Evolutionary conservation across 495 filamentous ascomycete species (phyloP), one percentile per base, ranked within the genome.

Genomic region (Pseudomonodictys pantanalensis): DNA sequence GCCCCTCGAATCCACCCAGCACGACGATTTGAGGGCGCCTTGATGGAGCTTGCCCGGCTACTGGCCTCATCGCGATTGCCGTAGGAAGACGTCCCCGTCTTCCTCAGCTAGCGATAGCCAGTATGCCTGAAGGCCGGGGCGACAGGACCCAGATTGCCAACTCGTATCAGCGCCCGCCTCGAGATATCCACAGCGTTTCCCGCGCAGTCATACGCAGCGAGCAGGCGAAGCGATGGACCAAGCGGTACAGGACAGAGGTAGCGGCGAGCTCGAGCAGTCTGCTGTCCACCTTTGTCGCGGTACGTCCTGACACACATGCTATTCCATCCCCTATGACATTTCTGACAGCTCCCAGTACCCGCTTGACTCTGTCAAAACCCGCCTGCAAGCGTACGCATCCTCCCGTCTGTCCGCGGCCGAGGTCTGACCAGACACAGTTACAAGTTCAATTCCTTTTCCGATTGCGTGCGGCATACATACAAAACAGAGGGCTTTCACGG

Each of bases 301-400:
- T 85, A 67, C 66, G 78, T 29, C 45, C 26, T 25, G 17, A 11
- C 29, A 41, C n/a, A 5, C 10, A 15, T 22, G 10, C 10, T 2
- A 15, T 29, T 25, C n/a, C 9, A 26, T 10, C 5, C 29, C 17
- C 25, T 18, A 46, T 6, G 18, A n/a, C 47, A n/a, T 28, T 32
- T 54, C 64, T 70, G 23, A 72, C 45, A 44, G 20, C 41, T 23
- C 47, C 15, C 57, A 85, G 82, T 92, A 90, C 69, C 89, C 89
- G 25, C 77, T 92, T 50, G 89, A 92, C 71, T 91, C 87, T 46
- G 84, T 91, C 64, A 92, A 92, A 73, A 90, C 88, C 29, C 86
- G 89, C 54, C 89, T 92, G 84, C 89, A 92, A 77, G 75, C 76
- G 78, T 84, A 75, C 57, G 80, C 54, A 51, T 22, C 23, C 30